These are phyloP conservation scores for Pseudonitzschia pungens DNA, from an alignment of 108 stramenopile species.

Conservation along the genomic window DNA sequence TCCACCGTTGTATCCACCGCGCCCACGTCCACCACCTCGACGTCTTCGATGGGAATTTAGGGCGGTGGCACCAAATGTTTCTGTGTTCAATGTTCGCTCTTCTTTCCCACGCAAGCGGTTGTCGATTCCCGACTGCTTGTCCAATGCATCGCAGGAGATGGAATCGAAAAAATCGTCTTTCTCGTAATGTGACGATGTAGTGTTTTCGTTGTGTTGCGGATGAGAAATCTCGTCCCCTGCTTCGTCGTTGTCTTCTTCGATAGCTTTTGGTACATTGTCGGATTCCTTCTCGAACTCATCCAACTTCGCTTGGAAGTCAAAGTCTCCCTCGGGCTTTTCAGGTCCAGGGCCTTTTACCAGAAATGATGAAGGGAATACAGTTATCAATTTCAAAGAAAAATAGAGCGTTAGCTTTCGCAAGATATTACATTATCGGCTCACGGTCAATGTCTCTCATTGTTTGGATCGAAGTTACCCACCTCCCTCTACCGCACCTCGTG, in stretches of 20 bases:
- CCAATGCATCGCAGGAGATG: conserved; percentile 82
- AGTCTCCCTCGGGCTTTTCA: conserved; percentile 50
- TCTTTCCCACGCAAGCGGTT: conserved; percentile 73
- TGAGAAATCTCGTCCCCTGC: conserved; percentile 18
- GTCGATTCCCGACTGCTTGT: conserved; percentile 68
- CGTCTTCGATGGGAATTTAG: conserved; percentile 53
- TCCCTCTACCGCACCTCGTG: conserved; percentile 56
- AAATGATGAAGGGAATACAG: neutral
- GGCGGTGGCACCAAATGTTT: conserved; percentile 86
- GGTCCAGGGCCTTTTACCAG: conserved; percentile 20
- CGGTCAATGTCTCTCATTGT: neutral
- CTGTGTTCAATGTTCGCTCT: conserved; percentile 79
- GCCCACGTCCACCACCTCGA: conserved; percentile 52
- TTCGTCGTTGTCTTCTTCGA: conserved; percentile 40
- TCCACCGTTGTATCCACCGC: conserved; percentile 42
- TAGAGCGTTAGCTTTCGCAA: neutral
- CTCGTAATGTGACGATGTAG: conserved; percentile 29
- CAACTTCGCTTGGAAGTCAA: conserved; percentile 79
- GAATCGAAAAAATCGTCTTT: conserved; percentile 88
- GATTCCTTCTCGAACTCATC: conserved; percentile 59
- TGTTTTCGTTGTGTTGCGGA: conserved; percentile 8
- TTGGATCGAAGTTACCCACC: conserved; percentile 31
- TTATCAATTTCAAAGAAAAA: neutral
- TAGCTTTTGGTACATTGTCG: conserved; percentile 12
- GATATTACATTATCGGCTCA: neutral